Conservation (phyloP, 164 flowering plant species). For the Akebia trifoliata region DNA sequence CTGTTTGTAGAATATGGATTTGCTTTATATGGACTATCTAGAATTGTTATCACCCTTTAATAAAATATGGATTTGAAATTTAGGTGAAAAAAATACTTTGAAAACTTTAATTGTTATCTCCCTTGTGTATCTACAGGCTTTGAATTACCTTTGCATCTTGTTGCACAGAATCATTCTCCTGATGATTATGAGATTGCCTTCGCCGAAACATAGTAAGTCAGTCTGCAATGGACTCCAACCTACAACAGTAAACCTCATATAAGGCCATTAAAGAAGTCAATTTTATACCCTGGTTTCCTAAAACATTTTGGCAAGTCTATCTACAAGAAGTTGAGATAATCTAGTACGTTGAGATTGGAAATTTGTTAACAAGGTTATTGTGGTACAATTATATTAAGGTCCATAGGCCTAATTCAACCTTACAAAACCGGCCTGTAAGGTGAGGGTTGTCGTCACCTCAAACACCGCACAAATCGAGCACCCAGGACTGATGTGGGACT, state of each 20-base stretch:
- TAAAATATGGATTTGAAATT: not conserved
- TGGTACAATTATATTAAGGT: too few relatives aligned
- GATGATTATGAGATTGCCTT: slow-evolving; percentile 34
- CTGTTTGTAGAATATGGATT: slow-evolving; percentile 27
- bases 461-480: too few relatives aligned
- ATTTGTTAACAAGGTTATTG: too few relatives aligned
- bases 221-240: slow-evolving; percentile 6
- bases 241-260: slow-evolving; percentile 6
- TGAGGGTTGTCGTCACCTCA: too few relatives aligned
- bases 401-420: too few relatives aligned
- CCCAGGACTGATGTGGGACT: too few relatives aligned
- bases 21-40: not conserved
- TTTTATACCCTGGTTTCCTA: not conserved
- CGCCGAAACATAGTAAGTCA: slow-evolving; percentile 49
- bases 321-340: too few relatives aligned
- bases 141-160: slow-evolving; percentile 48
- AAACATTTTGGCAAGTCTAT: too few relatives aligned
- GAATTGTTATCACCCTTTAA: not conserved
- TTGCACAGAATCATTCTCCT: slow-evolving; percentile 36
- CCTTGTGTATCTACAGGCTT: not conserved
- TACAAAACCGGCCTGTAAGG: too few relatives aligned
- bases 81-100: not conserved
- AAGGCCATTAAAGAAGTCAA: not conserved
- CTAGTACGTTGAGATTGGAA: too few relatives aligned
- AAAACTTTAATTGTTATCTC: not conserved